phyloP scores from a whole-genome alignment of 305 asterid genomes.

The Fraxinus platypoda region DNA sequence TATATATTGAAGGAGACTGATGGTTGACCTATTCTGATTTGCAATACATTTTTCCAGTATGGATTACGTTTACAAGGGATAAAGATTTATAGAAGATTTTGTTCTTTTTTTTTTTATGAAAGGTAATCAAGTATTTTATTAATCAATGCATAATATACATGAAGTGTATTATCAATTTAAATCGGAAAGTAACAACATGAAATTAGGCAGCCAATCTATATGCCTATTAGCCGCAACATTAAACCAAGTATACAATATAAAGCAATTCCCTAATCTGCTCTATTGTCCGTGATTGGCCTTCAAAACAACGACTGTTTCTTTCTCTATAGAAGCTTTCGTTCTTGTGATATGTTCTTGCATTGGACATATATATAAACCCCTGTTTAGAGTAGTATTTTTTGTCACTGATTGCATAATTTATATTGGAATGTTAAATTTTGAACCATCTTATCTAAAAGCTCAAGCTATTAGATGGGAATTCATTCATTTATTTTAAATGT shows the following conservation, averaged over 20 bases:
- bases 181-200: too few relatives aligned
- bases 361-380: not conserved
- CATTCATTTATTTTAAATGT: not conserved
- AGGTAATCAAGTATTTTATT: too few relatives aligned
- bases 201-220: too few relatives aligned
- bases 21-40: not conserved
- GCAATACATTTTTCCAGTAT: not conserved
- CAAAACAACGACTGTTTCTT: too few relatives aligned
- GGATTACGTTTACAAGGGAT: not conserved
- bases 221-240: too few relatives aligned
- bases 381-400: not conserved
- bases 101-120: too few relatives aligned
- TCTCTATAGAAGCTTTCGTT: not conserved
- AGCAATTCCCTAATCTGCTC: too few relatives aligned
- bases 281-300: too few relatives aligned
- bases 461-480: not conserved
- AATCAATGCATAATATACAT: too few relatives aligned
- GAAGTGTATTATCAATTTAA: too few relatives aligned
- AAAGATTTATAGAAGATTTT: not conserved
- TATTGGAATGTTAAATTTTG: not conserved
- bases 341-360: not conserved
- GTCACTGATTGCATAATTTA: not conserved
- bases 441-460: not conserved
- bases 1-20: constrained; percentile 5
- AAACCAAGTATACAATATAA: too few relatives aligned